Evolutionary conservation across 139 green algal genomes (phyloP).

Genomic region (Closterium sp.): DNA sequence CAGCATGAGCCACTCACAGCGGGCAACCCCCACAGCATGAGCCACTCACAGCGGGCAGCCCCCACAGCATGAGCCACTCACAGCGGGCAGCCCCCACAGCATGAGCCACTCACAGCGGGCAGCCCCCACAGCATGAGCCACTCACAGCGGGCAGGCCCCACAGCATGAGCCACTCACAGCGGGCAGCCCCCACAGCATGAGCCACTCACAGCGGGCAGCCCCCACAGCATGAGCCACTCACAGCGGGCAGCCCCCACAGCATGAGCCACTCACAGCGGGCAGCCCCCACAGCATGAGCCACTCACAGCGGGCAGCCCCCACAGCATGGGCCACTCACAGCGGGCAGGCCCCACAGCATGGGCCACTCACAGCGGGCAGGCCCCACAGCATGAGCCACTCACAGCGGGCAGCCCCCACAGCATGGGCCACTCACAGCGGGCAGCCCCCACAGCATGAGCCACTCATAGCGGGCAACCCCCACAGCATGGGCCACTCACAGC

Average conservation of each 20-base stretch:
- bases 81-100: background rate
- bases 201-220: too few species aligned
- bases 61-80: background rate
- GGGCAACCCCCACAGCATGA: background rate
- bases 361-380: background rate
- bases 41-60: too few species aligned
- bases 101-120: background rate
- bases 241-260: background rate
- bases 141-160: too few species aligned
- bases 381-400: constrained; percentile 2
- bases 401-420: too few species aligned
- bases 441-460: background rate
- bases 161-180: background rate
- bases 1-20: background rate
- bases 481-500: background rate
- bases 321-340: background rate
- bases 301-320: background rate
- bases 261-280: background rate
- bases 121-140: background rate
- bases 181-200: background rate
- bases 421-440: background rate
- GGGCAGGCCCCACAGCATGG: too few species aligned
- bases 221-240: background rate
- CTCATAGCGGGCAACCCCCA: too few species aligned
- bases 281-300: background rate